These are phyloP conservation scores for Halophytophthora polymorphica DNA, from an alignment of 352 stramenopile species.

Conservation along the genomic window DNA sequence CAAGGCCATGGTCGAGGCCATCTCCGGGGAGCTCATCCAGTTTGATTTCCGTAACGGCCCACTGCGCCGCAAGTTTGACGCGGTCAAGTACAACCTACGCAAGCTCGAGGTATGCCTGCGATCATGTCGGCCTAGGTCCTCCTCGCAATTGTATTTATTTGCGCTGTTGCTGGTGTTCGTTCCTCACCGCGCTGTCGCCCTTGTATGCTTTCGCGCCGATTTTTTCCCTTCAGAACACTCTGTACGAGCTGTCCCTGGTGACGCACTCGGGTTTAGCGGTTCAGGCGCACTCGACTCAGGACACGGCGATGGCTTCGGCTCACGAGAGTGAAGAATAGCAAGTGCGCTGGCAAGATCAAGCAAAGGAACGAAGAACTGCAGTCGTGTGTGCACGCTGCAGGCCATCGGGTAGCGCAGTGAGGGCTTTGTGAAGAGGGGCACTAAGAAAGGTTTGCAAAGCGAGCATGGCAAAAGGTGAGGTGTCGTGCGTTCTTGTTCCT, in stretches of 20 bases:
- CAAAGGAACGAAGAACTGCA: constrained; percentile 3
- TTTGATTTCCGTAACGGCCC: constrained; percentile 95
- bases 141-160: background rate
- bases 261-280: constrained; percentile 54
- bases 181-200: background rate
- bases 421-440: too few relatives aligned
- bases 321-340: constrained; percentile 21
- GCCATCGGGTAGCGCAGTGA: too few relatives aligned
- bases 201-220: too few relatives aligned
- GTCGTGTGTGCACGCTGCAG: too few relatives aligned
- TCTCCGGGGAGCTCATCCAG: constrained; percentile 89
- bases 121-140: background rate
- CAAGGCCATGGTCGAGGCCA: constrained; percentile 80
- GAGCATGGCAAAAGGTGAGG: too few relatives aligned
- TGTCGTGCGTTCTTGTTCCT: too few relatives aligned
- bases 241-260: constrained; percentile 93
- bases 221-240: constrained; percentile 64
- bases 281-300: constrained; percentile 45
- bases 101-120: constrained; percentile 76
- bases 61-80: constrained; percentile 92
- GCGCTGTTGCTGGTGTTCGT: background rate
- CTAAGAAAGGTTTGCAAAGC: too few relatives aligned
- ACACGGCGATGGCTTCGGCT: constrained; percentile 6
- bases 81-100: constrained; percentile 94
- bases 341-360: background rate